Evolutionary conservation across 148 eudicot genomes (phyloP), one percentile per base, ranked within the genome.

Genomic region (Chenopodium album): DNA sequence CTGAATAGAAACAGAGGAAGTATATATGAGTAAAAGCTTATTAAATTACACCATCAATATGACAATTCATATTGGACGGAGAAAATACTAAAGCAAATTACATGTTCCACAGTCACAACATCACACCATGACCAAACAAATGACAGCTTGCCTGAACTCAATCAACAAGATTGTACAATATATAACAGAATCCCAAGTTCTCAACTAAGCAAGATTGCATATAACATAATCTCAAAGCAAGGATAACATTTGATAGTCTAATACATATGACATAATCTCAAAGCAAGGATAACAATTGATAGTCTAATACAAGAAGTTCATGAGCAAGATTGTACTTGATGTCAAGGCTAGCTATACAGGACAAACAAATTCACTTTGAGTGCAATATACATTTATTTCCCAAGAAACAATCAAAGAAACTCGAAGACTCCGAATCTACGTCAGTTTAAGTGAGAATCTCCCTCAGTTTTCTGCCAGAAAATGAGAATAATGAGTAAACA

Each of bases 381-480:
- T 69, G 70, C 75, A 34, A 32, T 54, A 14, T 79, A 71, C 54
- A 59, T 71, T 79, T 71, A 71, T 75, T 79, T 80, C 56, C 14
- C 60, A 23, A 23, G 41, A 52, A 78, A 56, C 71, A 48, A 46
- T n/a, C 77, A 28, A 80, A 60, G 44, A 62, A 80, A 62, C 80
- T 31, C 16, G 65, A 26, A 46, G 48, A 59, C 73, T 78, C 77
- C 32, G 73, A 63, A 70, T 47, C 72, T 70, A 76, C 29, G 72
- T 88, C 62, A 85, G 82, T 44, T 76, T 82, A 82, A 76, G 37
- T 81, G 79, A 48, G 82, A 14, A 72, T 68, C 91, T 28, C 75
- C 89, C 67, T 75, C 86, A 14, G 89, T 54, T 73, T 87, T 88
- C 89, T 89, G 88, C 0, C 77, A 71, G 44, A 67, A 44, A 7